phyloP scores from a whole-genome alignment of 164 flowering plant genomes.

The Aristolochia californica region DNA sequence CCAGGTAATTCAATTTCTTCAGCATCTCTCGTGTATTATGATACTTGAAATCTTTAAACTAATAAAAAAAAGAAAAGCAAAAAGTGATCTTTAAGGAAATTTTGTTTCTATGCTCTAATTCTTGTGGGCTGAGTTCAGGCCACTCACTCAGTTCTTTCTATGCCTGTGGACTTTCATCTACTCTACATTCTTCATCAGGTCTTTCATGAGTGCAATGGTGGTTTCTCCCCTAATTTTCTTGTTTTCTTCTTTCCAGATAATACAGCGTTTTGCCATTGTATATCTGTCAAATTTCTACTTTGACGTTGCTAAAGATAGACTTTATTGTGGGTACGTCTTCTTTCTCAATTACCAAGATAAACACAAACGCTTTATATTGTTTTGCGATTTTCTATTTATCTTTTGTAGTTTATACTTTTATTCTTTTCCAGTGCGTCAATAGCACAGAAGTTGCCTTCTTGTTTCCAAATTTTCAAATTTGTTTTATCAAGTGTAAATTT shows the following conservation, averaged over 20 bases:
- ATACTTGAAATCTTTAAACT: not conserved
- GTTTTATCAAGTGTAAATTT: conserved; percentile 21
- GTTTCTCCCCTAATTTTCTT: not conserved
- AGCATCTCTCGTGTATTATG: not conserved
- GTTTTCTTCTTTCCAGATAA: conserved; percentile 36
- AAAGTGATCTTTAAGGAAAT: not conserved
- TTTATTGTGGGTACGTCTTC: conserved; percentile 71
- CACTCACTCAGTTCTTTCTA: not conserved
- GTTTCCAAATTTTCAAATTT: too few relatives aligned
- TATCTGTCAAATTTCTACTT: conserved; percentile 92
- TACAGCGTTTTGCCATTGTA: conserved; percentile 88
- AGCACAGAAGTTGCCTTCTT: too few relatives aligned
- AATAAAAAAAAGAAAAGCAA: too few relatives aligned
- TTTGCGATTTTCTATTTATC: not conserved
- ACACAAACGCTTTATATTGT: not conserved
- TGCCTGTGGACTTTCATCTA: too few relatives aligned
- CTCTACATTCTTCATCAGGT: not conserved
- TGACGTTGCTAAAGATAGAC: conserved; percentile 94
- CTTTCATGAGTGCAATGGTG: not conserved
- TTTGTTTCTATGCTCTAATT: not conserved
- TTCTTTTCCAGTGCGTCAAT: not conserved
- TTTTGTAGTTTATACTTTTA: not conserved
- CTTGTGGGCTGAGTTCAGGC: not conserved
- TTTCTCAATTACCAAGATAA: too few relatives aligned
- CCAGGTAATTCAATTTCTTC: conserved; percentile 58